Evolutionary conservation across 2,329 filamentous ascomycete genomes (phyloP).

Genomic region (Pseudogymnoascus sp.): DNA sequence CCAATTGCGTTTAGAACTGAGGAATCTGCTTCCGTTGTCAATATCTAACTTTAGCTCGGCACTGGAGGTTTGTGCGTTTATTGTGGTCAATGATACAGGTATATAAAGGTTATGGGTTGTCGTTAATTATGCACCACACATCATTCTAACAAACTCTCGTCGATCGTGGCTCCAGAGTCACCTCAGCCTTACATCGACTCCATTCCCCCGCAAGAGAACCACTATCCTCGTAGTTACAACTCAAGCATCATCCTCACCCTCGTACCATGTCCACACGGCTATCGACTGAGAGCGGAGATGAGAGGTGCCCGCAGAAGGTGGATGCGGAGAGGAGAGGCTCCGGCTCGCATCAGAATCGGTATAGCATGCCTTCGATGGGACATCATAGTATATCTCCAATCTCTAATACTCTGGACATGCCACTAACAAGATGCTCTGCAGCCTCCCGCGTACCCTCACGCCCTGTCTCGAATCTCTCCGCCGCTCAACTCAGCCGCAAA

Average conservation of each 20-base stretch:
- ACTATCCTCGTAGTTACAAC: background rate
- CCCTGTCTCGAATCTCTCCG: conserved; percentile 79
- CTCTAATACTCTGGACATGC: background rate
- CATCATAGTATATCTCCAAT: background rate
- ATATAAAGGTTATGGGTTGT: too few relatives aligned
- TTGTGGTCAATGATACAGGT: background rate
- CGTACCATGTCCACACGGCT: background rate
- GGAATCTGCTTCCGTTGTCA: too few relatives aligned
- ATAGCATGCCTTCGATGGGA: background rate
- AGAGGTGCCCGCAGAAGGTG: background rate
- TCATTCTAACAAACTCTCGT: too few relatives aligned
- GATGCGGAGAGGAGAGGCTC: background rate
- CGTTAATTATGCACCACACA: background rate
- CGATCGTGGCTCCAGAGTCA: too few relatives aligned
- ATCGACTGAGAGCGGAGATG: background rate
- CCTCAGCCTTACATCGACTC: too few relatives aligned
- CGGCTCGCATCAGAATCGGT: background rate
- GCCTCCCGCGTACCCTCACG: conserved; percentile 45
- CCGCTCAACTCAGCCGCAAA: conserved; percentile 81
- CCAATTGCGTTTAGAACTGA: too few relatives aligned
- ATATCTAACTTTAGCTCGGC: too few relatives aligned
- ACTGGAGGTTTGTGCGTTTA: background rate
- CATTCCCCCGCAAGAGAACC: too few relatives aligned
- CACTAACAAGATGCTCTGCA: conserved; percentile 11
- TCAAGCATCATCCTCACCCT: too few relatives aligned